A percentile compares a stretch with the other conserved stretches of the same genome.
Conservation (phyloP, 139 green algal genomes). For the Microglena sp. region DNA sequence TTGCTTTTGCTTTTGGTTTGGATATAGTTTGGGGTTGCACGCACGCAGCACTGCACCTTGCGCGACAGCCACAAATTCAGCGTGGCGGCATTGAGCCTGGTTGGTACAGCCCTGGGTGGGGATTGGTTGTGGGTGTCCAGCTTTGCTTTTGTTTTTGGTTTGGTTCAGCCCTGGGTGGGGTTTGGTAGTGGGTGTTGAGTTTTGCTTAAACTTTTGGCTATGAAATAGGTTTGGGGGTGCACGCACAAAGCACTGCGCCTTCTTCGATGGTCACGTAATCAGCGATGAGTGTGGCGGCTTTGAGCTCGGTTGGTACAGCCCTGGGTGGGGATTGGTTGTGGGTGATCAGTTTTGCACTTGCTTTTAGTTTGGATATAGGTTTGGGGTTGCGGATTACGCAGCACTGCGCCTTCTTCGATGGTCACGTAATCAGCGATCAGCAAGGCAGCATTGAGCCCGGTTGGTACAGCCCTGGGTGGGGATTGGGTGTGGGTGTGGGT, state of each 20-base stretch:
- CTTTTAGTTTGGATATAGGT: no score
- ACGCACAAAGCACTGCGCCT: slow-evolving; percentile 61
- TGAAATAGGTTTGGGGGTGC: no score
- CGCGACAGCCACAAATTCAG: not conserved
- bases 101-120: slow-evolving; percentile 50
- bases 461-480: slow-evolving; percentile 37
- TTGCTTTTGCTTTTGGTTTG: no score
- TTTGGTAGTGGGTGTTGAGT: no score
- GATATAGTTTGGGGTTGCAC: no score
- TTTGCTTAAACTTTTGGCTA: no score
- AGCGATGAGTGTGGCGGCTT: slow-evolving; percentile 63
- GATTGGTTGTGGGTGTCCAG: no score
- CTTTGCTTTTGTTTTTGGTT: no score
- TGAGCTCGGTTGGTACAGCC: slow-evolving; percentile 62
- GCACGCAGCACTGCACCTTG: no score
- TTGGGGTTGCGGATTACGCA: no score
- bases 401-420: slow-evolving; percentile 55
- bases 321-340: no score
- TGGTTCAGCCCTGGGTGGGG: slow-evolving; percentile 39
- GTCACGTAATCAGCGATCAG: slow-evolving; percentile 65
- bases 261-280: slow-evolving; percentile 70
- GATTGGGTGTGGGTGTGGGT: not conserved
- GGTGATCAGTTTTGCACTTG: no score
- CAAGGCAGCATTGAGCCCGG: slow-evolving; percentile 66
- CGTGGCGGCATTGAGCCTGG: not conserved